Percentiles rank a stretch among this genome's conserved stretches.
phyloP scores from a whole-genome alignment of 208 protist species.

The Phytomonas sp. region DNA sequence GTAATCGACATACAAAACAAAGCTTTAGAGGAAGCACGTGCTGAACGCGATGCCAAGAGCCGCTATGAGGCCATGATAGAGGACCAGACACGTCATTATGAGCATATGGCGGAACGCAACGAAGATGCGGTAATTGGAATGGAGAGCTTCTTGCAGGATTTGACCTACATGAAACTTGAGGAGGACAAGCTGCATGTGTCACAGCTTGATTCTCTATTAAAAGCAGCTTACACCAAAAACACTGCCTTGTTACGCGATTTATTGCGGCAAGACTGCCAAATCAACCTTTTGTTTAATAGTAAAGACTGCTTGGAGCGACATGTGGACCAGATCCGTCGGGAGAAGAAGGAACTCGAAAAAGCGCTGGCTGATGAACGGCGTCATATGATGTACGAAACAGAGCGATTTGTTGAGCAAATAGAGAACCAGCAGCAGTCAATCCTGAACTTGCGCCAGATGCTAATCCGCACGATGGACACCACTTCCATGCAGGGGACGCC shows the following conservation, averaged over 20 bases:
- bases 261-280: conserved; percentile 62
- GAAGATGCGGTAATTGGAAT: conserved; percentile 54
- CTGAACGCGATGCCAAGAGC: conserved; percentile 35
- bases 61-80: conserved; percentile 48
- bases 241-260: conserved; percentile 78
- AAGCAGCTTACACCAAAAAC: conserved; percentile 80
- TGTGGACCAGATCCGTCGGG: conserved; percentile 50
- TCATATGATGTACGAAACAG: conserved; percentile 45
- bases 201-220: conserved; percentile 75
- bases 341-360: conserved; percentile 54
- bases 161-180: conserved; percentile 55
- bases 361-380: conserved; percentile 56
- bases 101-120: conserved; percentile 42
- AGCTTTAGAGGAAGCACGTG: conserved; percentile 46
- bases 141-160: conserved; percentile 67
- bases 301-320: conserved; percentile 49
- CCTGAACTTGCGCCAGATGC: conserved; percentile 68
- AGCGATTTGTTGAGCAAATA: conserved; percentile 68
- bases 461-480: conserved; percentile 64
- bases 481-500: conserved; percentile 6
- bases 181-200: conserved; percentile 53
- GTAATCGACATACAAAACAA: conserved; percentile 82
- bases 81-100: conserved; percentile 57
- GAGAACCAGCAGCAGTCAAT: conserved; percentile 81
- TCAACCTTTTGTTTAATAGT: conserved; percentile 58